phyloP scores from a whole-genome alignment of 2,329 filamentous ascomycete genomes.

The Fusarium sambucinum region DNA sequence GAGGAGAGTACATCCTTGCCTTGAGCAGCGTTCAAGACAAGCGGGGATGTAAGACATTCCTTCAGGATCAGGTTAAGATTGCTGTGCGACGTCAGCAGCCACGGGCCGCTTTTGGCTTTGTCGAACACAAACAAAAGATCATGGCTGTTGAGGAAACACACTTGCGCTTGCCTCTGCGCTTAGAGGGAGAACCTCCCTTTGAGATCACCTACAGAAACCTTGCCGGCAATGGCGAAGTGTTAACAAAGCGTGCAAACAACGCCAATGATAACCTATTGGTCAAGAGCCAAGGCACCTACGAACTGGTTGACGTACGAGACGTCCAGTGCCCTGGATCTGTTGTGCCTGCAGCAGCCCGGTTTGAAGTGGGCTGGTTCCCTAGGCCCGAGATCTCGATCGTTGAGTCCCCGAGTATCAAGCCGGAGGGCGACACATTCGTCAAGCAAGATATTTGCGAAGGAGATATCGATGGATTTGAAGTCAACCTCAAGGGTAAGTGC shows the following conservation, averaged over 20 bases:
- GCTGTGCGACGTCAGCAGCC: slow-evolving; percentile 90
- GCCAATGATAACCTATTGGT: slow-evolving; percentile 78
- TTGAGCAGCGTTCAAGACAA: slow-evolving; percentile 88
- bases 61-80: slow-evolving; percentile 88
- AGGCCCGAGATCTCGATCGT: slow-evolving; percentile 78
- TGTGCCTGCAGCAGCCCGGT: slow-evolving; percentile 77
- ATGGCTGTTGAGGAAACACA: slow-evolving; percentile 81
- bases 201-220: slow-evolving; percentile 79
- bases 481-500: slow-evolving; percentile 78
- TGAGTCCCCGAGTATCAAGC: slow-evolving; percentile 71
- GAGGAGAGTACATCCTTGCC: slow-evolving; percentile 90
- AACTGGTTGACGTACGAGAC: slow-evolving; percentile 82
- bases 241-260: slow-evolving; percentile 63
- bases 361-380: slow-evolving; percentile 87
- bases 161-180: slow-evolving; percentile 81
- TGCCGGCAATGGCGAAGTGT: slow-evolving; percentile 62
- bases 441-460: slow-evolving; percentile 93
- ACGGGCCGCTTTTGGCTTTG: slow-evolving; percentile 83
- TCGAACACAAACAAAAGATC: slow-evolving; percentile 82
- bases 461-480: slow-evolving; percentile 88
- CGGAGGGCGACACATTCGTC: slow-evolving; percentile 66
- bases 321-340: slow-evolving; percentile 84
- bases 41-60: slow-evolving; percentile 84
- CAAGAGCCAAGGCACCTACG: slow-evolving; percentile 77
- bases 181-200: slow-evolving; percentile 91